A percentile compares a stretch with the other conserved stretches of the same genome.
Evolutionary conservation across 345 rosid species (phyloP).

Genomic region (Pelargonium nanum): DNA sequence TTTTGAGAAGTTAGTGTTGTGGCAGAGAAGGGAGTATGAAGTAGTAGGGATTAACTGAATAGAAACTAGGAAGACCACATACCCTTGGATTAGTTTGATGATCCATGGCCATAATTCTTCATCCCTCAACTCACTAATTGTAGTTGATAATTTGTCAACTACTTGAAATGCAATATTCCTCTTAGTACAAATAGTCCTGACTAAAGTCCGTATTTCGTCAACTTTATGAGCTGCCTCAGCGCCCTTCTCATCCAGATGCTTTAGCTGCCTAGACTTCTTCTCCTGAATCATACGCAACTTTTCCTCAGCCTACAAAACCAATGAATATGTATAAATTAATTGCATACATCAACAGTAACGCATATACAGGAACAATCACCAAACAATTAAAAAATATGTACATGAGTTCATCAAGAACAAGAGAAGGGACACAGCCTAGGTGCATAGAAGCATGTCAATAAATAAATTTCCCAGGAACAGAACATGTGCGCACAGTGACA

Average conservation of each 20-base stretch:
- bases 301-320: conserved; percentile 54
- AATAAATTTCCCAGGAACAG: too few species aligned
- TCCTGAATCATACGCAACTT: conserved; percentile 76
- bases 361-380: too few species aligned
- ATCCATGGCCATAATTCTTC: conserved; percentile 60
- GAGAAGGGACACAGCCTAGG: too few species aligned
- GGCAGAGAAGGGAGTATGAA: too few species aligned
- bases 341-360: too few species aligned
- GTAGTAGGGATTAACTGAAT: background rate
- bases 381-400: too few species aligned
- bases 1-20: background rate
- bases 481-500: too few species aligned
- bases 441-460: too few species aligned
- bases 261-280: conserved; percentile 55
- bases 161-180: conserved; percentile 52
- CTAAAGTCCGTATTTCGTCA: conserved; percentile 23
- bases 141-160: conserved; percentile 41
- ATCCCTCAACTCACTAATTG: conserved; percentile 44
- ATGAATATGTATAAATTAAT: background rate
- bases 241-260: conserved; percentile 67
- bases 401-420: too few species aligned
- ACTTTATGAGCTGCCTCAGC: conserved; percentile 46
- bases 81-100: conserved; percentile 42
- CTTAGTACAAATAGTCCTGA: conserved; percentile 37
- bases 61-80: too few species aligned